Evolutionary conservation across 768 basidiomycete species (phyloP), one percentile per base, ranked within the genome.

Genomic region (Leccinellum albellum): DNA sequence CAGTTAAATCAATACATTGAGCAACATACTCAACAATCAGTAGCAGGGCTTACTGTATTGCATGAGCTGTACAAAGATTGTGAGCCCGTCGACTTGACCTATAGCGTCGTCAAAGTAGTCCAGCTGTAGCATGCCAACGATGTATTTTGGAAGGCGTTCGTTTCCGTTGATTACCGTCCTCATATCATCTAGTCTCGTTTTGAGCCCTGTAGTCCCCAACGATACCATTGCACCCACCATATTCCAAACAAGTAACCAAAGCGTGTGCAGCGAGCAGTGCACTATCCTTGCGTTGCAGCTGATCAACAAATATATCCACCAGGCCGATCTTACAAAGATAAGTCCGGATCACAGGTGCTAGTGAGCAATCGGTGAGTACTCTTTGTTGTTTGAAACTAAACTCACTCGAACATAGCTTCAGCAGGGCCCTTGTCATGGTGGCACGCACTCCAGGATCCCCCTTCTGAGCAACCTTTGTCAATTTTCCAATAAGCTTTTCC

Each of bases 81-180:
- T 62, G 50, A 69, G 69, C 10, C 66, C 66, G 47, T 67, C 66
- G 2, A 69, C 49, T 21, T 8, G n/a, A n/a, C n/a, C n/a, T n/a
- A n/a, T 54, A 13, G 66, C 64, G 24, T 69, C 67, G 3, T 67
- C 64, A n/a, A 67, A 69, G 31, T 56, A 68, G 51, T 67, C 62
- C 12, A 58, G 47, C n/a, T 59, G 60, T 23, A 66, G 47, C 66
- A 67, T 67, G 20, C 51, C 53, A 13, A 67, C 48, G 5, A 67
- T 69, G 9, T 59, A 35, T 48, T 60, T 56, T 12, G 64, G 56
- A 37, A 64, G 51, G 20, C 28, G 48, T 7, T 55, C 33, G 9
- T 57, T 55, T 3, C 44, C 4, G 33, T 44, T 52, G 20, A 67
- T 26, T 3, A 37, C 23, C 15, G 57, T 42, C 15, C 53, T 46